A percentile compares a stretch with the other conserved stretches of the same genome.
phyloP scores from a whole-genome alignment of 495 filamentous ascomycete species.

The Massariosphaeria phaeospora region DNA sequence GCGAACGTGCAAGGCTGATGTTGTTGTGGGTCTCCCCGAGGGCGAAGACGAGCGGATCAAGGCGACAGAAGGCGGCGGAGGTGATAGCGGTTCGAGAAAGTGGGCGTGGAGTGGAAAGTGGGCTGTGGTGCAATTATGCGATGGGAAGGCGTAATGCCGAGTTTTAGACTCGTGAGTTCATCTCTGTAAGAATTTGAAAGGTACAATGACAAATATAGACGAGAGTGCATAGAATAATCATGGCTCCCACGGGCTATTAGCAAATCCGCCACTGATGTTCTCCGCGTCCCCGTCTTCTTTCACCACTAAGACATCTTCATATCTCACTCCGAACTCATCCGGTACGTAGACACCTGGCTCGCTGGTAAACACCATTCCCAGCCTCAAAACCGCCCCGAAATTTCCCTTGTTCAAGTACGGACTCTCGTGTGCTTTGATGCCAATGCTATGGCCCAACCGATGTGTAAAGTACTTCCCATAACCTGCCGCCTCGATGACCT shows the following conservation, averaged over 20 bases:
- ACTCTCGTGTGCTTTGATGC: constrained; percentile 55
- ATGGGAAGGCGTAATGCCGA: constrained; percentile 55
- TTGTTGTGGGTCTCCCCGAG: constrained; percentile 78
- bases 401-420: constrained; percentile 56
- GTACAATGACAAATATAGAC: too few species aligned
- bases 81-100: constrained; percentile 66
- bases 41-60: constrained; percentile 78
- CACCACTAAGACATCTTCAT: constrained; percentile 52
- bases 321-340: constrained; percentile 51
- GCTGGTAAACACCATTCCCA: constrained; percentile 53
- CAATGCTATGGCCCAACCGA: constrained; percentile 54
- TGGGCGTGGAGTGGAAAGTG: constrained; percentile 99
- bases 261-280: constrained; percentile 46
- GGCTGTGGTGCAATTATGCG: constrained; percentile 86
- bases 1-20: constrained; percentile 92
- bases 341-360: constrained; percentile 54
- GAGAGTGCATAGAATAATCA: too few species aligned
- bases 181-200: too few species aligned
- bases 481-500: constrained; percentile 48
- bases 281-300: constrained; percentile 45
- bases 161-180: too few species aligned
- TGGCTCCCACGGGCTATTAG: constrained; percentile 47
- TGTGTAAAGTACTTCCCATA: constrained; percentile 53
- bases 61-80: constrained; percentile 60
- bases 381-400: constrained; percentile 37